A percentile compares a stretch with the other conserved stretches of the same genome.
Evolutionary conservation across 2,329 filamentous ascomycete genomes (phyloP).

Genomic region (Tolypocladium guangdongense): DNA sequence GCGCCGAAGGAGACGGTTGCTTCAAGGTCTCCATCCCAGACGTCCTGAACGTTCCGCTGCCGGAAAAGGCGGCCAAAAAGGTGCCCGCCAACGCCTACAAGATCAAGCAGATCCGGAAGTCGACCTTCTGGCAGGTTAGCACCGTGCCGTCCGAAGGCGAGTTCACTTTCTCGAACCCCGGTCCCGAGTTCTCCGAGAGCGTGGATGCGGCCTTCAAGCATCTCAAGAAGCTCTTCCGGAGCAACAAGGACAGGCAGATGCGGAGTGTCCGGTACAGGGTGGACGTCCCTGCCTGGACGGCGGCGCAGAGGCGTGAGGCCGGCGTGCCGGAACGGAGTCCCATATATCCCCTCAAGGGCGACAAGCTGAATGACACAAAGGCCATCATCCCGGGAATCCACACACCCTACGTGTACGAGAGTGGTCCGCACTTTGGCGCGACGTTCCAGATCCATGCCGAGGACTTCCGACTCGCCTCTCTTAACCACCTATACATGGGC

Average conservation of each 20-base stretch:
- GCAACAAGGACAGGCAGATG: slow-evolving; percentile 23
- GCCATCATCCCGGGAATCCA: slow-evolving; percentile 28
- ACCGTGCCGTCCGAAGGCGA: slow-evolving; percentile 21
- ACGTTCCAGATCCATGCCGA: slow-evolving; percentile 30
- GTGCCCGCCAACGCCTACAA: slow-evolving; percentile 25
- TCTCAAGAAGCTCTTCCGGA: slow-evolving; percentile 23
- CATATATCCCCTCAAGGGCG: slow-evolving; percentile 25
- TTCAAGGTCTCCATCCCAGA: slow-evolving; percentile 26
- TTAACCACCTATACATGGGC: slow-evolving; percentile 28
- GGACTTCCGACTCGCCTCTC: slow-evolving; percentile 25
- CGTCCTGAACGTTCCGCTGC: slow-evolving; percentile 18
- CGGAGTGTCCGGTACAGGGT: slow-evolving; percentile 26
- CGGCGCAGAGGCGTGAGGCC: slow-evolving; percentile 20
- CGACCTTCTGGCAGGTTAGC: slow-evolving; percentile 25
- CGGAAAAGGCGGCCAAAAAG: slow-evolving; percentile 17
- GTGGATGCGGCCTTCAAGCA: slow-evolving; percentile 18
- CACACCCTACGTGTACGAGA: slow-evolving; percentile 29
- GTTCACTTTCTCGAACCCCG: slow-evolving; percentile 16
- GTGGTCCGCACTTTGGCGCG: slow-evolving; percentile 25
- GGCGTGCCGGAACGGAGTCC: slow-evolving; percentile 25
- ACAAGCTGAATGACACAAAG: slow-evolving; percentile 24
- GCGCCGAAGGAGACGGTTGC: slow-evolving; percentile 23
- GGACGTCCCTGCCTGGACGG: slow-evolving; percentile 27
- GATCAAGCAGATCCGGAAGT: slow-evolving; percentile 22
- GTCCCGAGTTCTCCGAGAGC: slow-evolving; percentile 12